Base-by-base conservation (phyloP, 2,329 filamentous ascomycete species). In the Penicillium polonicum region DNA sequence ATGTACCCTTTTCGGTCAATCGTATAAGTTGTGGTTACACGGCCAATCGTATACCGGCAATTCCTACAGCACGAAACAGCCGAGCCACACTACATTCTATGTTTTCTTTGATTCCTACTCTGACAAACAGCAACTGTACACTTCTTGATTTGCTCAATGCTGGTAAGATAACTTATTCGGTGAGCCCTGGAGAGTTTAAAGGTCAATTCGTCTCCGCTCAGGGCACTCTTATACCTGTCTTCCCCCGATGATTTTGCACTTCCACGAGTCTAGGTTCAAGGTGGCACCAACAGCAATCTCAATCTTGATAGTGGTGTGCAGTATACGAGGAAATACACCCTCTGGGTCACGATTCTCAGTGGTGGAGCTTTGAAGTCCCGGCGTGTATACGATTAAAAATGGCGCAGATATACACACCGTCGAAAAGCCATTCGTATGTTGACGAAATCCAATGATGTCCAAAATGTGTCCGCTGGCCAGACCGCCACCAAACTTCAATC, bases 21-120 rank as follows among this genome's bases (percentile, higher is more conserved):
- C 66, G 71, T 6, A 74, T 72, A 76, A 48, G 65, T 78, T 38
- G 74, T 82, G 7, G 7, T 64, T 81, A 12, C 80, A 83, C 53
- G 80, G 79, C 0, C 70, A 70, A 48, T 66, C 78, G 0, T 80
- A 78, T 51, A 72, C 72, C 0, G 75, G 74, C 1, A 62, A 74
- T 5, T 81, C 81, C 56, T 63, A 66, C 0, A 74, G 76, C 44
- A 81, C 78, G 2, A 80, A 78, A 0, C 82, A 80, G 79, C 79
- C 79, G 2, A 77, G 76, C 0, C 80, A 75, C 55, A 76, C 76
- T 1, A 70, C 78, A 0, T 81, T 82, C 50, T 57, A 52, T 6
- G 41, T 68, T 0, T 80, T 76, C 53, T 73, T 74, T 0, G 76
- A 78, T 15, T 38, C 61, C 9, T 63, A 58, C 31, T 66, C 62